Conservation (phyloP, 2,329 filamentous ascomycete species). For the Boeremia exigua region DNA sequence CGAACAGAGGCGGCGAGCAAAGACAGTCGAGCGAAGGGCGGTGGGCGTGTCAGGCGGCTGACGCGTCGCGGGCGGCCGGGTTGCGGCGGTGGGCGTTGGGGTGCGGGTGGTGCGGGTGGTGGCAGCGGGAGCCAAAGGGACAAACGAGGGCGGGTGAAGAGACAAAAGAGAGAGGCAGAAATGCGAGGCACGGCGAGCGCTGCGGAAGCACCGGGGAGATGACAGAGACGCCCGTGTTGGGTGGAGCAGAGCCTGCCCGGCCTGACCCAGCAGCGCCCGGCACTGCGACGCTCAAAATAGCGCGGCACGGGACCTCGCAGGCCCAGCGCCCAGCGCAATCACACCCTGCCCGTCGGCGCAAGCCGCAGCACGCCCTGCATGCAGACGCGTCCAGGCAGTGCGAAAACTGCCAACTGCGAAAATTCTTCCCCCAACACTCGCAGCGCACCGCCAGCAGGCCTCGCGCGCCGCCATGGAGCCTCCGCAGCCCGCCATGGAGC, state of each 20-base stretch:
- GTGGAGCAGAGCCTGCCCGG: slow-evolving; percentile 6
- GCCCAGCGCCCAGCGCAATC: not conserved
- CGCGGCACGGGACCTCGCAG: slow-evolving; percentile 1
- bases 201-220: slow-evolving; percentile 17
- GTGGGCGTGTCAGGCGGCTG: too few relatives aligned
- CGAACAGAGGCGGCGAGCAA: too few relatives aligned
- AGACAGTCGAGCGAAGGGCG: too few relatives aligned
- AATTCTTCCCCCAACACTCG: slow-evolving; percentile 6
- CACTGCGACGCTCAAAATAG: slow-evolving; percentile 6
- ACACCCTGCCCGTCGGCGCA: not conserved
- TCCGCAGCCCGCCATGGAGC: too few relatives aligned
- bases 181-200: slow-evolving; percentile 11
- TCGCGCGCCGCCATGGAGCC: too few relatives aligned
- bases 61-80: slow-evolving; percentile 21
- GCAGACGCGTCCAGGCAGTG: not conserved
- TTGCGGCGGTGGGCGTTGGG: not conserved
- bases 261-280: not conserved
- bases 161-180: slow-evolving; percentile 6
- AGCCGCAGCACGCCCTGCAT: too few relatives aligned
- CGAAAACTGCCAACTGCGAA: too few relatives aligned
- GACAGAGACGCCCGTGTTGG: slow-evolving; percentile 10
- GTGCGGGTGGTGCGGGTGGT: slow-evolving; percentile 1
- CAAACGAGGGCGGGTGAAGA: slow-evolving; percentile 19
- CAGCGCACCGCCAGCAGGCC: too few relatives aligned
- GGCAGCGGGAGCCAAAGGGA: slow-evolving; percentile 12